Evolutionary conservation across 352 stramenopile species (phyloP), one percentile per base, ranked within the genome.

Genomic region (Globisporangium alternatum): DNA sequence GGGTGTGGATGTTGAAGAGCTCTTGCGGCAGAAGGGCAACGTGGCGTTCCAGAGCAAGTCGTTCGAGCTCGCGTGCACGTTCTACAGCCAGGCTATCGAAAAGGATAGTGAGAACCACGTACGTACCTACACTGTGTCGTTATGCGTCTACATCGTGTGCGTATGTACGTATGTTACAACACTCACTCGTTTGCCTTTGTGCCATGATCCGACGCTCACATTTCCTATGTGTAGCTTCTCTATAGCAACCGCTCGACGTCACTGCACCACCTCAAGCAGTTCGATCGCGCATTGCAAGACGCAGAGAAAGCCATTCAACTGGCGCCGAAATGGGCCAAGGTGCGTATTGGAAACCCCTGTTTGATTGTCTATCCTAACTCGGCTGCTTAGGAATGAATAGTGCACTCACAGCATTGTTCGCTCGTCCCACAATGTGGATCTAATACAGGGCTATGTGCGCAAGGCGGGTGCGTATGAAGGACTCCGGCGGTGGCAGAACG

Each of bases 301-400:
- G 96, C 97, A 0, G 69, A 95, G 31, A 56, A 60, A 12, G 84
- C 95, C 1, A 84, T 97, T 19, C 31, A 74, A n/a, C 59, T 97
- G 0, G 83, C 97, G 43, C 76, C 90, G 0, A 80, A 62, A 5
- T 99, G 97, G 84, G 61, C 88, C 37, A 99, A 99, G 79, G 73
- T 72, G 22, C 30, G 57, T 22, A 30, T 17, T 54, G 10, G 33
- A 28, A 52, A 30, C 7, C n/a, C 5, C 10, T 52, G 10, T 22
- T 9, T 37, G 31, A 37, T 9, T 37, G 5, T 9, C 31, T 9
- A 37, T 37, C 31, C 31, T 37, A 3, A 19, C 41, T 47, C 41
- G 17, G 13, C 41, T 47, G 12, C 15, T 47, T 15, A 47, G 13
- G 41, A 47, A 47, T 5, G 10, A 47, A n/a, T 19, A 47, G 7